Base-by-base conservation (phyloP, 2,329 filamentous ascomycete species). In the Fusarium falciforme region DNA sequence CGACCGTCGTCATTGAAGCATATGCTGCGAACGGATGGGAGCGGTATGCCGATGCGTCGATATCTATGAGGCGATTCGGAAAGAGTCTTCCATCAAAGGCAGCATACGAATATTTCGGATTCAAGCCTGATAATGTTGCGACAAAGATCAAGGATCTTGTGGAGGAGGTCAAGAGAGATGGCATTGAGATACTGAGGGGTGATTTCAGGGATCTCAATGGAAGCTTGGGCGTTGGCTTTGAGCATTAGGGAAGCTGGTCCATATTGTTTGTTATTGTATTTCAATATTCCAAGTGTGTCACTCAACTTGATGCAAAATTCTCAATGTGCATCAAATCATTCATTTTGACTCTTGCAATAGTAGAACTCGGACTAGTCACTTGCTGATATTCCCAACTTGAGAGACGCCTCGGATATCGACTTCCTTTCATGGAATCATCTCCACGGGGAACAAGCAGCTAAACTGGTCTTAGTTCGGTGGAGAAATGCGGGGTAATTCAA, bases 1-100 rank as follows among this genome's bases (percentile, higher is more conserved):
- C 88, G 0, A 80, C 84, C 1, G 87, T 92, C 14, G 87, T 91
- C 5, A 87, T 92, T 47, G 90, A 92, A 79, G 87, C 89, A 1
- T 91, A 89, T 76, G 84, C 87, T 2, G 83, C 85, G 1, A 87
- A 88, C 65, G 88, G 89, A 0, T 91, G 89, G 89, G 89, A 90
- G 81, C 79, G 89, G 16, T 91, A 90, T 73, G 89, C 89, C 0
- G 86, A 90, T 77, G 89, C 89, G 0, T 88, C 86, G 1, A 84
- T 84, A 65, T 87, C 83, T 52, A 87, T 91, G 85, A 83, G 83
- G 52, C 81, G 82, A 0, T 91, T 90, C 72, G 89, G 89, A 0
- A 87, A 91, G 75, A 87, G 84, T 17, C 77, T 91, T 59, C 89
- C 89, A 0, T 87, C 88, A 0, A 85, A 86, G 70, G 84, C 84